These are phyloP conservation scores for Scheffersomyces amazonensis DNA, from an alignment of 805 yeast species.

Conservation along the genomic window DNA sequence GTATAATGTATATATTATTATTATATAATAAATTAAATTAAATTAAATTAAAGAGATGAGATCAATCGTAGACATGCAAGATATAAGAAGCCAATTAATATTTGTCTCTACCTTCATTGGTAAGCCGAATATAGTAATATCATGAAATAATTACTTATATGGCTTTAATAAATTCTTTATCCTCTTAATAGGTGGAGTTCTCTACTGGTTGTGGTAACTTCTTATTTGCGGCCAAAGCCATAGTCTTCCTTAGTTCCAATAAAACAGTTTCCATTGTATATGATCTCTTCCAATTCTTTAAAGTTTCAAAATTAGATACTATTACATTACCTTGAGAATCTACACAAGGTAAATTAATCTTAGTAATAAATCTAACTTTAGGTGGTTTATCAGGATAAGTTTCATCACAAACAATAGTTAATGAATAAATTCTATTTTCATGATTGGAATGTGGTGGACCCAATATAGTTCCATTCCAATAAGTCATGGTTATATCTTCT, in stretches of 20 bases:
- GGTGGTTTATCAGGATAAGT: slow-evolving; percentile 92
- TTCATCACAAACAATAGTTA: slow-evolving; percentile 77
- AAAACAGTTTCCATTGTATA: slow-evolving; percentile 92
- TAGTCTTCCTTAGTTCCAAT: slow-evolving; percentile 76
- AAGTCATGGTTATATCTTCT: slow-evolving; percentile 88
- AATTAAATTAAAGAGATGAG: too few species aligned
- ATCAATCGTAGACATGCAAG: too few species aligned
- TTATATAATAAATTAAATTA: too few species aligned
- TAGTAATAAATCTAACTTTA: slow-evolving; percentile 70
- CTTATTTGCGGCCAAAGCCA: slow-evolving; percentile 82
- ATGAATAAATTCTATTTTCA: slow-evolving; percentile 88
- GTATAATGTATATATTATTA: too few species aligned
- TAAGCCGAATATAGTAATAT: too few species aligned
- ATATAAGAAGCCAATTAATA: too few species aligned
- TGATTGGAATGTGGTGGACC: slow-evolving; percentile 94
- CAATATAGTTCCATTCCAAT: slow-evolving; percentile 96
- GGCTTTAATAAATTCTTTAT: too few species aligned
- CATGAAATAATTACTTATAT: too few species aligned
- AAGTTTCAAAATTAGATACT: slow-evolving; percentile 53
- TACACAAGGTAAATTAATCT: slow-evolving; percentile 91
- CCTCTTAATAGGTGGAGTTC: slow-evolving; percentile 59
- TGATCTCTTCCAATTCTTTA: slow-evolving; percentile 84
- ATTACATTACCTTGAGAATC: slow-evolving; percentile 55
- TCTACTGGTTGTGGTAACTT: slow-evolving; percentile 90
- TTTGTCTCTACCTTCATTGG: too few species aligned